Percentiles rank a stretch among this genome's conserved stretches.
Evolutionary conservation across 495 filamentous ascomycete species (phyloP).

Genomic region (Tuber magnatum): DNA sequence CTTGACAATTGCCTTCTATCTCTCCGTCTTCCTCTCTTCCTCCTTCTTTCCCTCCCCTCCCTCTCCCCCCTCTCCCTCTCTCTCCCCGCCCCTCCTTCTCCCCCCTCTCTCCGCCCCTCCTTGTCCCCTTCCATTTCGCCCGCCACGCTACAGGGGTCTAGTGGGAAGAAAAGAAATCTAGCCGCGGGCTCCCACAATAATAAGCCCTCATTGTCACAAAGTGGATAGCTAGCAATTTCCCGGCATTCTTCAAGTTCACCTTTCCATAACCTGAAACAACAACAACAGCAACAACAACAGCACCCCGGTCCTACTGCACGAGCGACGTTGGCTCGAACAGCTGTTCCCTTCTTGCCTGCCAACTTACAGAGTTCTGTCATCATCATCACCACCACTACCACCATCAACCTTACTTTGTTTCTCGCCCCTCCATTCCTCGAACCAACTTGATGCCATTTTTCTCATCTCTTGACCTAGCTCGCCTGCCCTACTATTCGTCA

Average conservation of each 20-base stretch:
- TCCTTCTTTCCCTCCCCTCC: background rate
- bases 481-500: background rate
- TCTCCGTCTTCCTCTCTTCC: background rate
- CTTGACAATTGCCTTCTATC: background rate
- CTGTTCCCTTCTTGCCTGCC: background rate
- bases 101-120: background rate
- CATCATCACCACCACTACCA: background rate
- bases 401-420: background rate
- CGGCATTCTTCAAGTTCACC: background rate
- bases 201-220: background rate
- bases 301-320: background rate
- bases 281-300: constrained; percentile 6
- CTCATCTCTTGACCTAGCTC: background rate
- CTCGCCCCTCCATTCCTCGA: background rate
- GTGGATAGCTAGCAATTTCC: background rate
- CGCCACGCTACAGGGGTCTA: background rate
- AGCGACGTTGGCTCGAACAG: constrained; percentile 1
- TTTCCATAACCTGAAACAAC: constrained; percentile 12
- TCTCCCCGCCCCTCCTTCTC: background rate
- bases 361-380: background rate
- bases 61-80: background rate
- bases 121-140: background rate
- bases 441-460: constrained; percentile 4
- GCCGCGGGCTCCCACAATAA: background rate
- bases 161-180: background rate